Percentiles rank a stretch among this genome's conserved stretches.
These are phyloP conservation scores for Candida peoriensis DNA, from an alignment of 805 yeast genomes.

Conservation along the genomic window DNA sequence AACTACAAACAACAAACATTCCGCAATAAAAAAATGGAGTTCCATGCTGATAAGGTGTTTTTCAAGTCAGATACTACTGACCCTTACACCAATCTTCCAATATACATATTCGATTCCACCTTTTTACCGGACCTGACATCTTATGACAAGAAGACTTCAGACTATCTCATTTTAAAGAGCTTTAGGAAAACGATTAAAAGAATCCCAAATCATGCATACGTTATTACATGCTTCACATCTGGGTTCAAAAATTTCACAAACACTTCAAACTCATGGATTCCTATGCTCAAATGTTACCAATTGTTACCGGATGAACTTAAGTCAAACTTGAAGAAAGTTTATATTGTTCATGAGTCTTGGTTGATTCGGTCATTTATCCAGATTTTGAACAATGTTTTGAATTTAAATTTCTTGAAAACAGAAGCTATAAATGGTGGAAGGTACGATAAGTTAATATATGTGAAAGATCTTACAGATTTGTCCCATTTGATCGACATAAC, in stretches of 20 bases:
- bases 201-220: constrained; percentile 61
- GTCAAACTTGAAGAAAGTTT: constrained; percentile 53
- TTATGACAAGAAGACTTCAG: constrained; percentile 30
- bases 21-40: too few species aligned
- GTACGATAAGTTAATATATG: constrained; percentile 25
- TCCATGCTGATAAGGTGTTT: constrained; percentile 37
- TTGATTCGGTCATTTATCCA: constrained; percentile 74
- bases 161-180: constrained; percentile 41
- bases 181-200: constrained; percentile 49
- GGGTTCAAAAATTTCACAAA: constrained; percentile 54
- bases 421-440: constrained; percentile 11
- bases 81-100: constrained; percentile 61
- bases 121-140: constrained; percentile 55
- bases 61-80: constrained; percentile 59
- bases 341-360: constrained; percentile 90
- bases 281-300: constrained; percentile 58
- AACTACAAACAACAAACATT: too few species aligned
- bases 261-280: constrained; percentile 51
- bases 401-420: constrained; percentile 38
- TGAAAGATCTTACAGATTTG: constrained; percentile 30
- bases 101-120: constrained; percentile 80
- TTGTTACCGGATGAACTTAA: constrained; percentile 53
- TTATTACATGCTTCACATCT: constrained; percentile 72
- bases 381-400: constrained; percentile 57
- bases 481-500: constrained; percentile 60